Conservation (phyloP, 306 rosid genomes). For the Ochetophila trinervis region DNA sequence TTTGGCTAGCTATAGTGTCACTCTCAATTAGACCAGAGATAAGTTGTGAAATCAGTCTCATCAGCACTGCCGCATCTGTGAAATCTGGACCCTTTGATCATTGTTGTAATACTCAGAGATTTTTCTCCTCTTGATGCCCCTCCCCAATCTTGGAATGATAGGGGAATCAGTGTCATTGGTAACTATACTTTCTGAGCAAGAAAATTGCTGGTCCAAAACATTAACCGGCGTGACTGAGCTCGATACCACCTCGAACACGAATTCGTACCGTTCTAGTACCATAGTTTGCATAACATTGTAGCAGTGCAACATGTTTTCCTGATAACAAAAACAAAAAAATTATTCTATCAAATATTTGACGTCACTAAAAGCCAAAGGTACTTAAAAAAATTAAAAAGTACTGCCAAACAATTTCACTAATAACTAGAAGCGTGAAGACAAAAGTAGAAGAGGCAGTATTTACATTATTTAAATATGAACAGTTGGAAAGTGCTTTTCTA, state of each 20-base stretch:
- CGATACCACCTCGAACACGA: conserved; percentile 39
- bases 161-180: conserved; percentile 24
- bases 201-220: conserved; percentile 75
- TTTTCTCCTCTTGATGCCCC: conserved; percentile 55
- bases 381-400: no score
- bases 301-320: conserved; percentile 62
- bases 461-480: conserved; percentile 67
- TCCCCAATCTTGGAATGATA: conserved; percentile 35
- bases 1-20: conserved; percentile 10
- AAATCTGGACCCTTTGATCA: conserved; percentile 40
- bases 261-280: conserved; percentile 52
- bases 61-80: conserved; percentile 38
- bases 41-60: conserved; percentile 25
- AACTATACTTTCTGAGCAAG: conserved; percentile 70
- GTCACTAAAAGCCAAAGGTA: no score
- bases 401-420: background rate
- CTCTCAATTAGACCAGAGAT: conserved; percentile 29
- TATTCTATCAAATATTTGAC: no score
- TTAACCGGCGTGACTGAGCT: conserved; percentile 67
- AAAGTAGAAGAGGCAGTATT: conserved; percentile 1
- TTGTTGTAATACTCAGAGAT: conserved; percentile 24
- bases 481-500: conserved; percentile 49
- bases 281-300: conserved; percentile 49
- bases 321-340: background rate
- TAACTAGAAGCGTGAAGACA: background rate